A percentile compares a stretch with the other conserved stretches of the same genome.
These are phyloP conservation scores for Synchytrium microbalum DNA, from an alignment of 371 early-diverging fungal genomes.

Conservation along the genomic window DNA sequence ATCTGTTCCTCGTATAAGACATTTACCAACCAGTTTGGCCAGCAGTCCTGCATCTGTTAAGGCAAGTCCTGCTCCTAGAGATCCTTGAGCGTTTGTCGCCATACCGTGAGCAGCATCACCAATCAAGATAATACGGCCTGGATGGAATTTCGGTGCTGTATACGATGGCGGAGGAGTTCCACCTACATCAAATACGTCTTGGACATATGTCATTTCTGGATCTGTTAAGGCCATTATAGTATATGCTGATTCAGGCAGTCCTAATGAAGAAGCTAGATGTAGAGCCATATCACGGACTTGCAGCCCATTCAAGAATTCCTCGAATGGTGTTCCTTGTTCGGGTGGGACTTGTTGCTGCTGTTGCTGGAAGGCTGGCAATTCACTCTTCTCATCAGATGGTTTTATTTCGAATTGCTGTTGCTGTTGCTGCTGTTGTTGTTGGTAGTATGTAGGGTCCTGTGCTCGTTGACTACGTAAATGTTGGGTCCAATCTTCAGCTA, in stretches of 20 bases:
- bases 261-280: conserved; percentile 8
- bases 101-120: conserved; percentile 44
- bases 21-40: conserved; percentile 24
- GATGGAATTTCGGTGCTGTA: conserved; percentile 31
- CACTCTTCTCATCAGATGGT: background rate
- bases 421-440: background rate
- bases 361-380: background rate
- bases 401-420: background rate
- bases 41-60: conserved; percentile 34
- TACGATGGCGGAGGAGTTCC: conserved; percentile 26
- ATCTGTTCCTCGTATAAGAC: conserved; percentile 4
- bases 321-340: conserved; percentile 6
- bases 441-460: background rate
- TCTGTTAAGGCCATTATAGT: conserved; percentile 36
- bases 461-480: background rate
- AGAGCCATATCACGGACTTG: background rate
- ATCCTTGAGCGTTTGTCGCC: conserved; percentile 33
- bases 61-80: conserved; percentile 33
- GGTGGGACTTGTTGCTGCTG: background rate
- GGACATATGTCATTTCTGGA: conserved; percentile 19
- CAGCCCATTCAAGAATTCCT: conserved; percentile 1
- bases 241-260: conserved; percentile 14
- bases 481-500: conserved; percentile 16
- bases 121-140: conserved; percentile 38
- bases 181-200: conserved; percentile 30